Base-by-base conservation (phyloP, 106 monocot species). In the Dendrobium nobile region DNA sequence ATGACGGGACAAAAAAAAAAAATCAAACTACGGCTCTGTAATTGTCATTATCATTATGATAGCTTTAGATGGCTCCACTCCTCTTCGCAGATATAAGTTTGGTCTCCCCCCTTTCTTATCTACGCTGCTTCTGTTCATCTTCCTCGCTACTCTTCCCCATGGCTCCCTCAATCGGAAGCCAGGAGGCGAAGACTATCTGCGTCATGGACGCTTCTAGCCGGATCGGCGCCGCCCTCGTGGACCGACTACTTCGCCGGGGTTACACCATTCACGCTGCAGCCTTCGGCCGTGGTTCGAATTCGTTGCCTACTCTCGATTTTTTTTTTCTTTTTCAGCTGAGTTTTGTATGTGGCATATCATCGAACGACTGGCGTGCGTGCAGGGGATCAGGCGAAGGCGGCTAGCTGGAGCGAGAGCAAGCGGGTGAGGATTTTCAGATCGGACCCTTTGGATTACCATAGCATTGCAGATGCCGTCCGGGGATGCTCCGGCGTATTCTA, bases 401-500 rank as follows among this genome's bases (percentile, higher is more conserved):
- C 77, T 5, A 10, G 84, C 43, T 73, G 75, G 61, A 47, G 56
- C 7, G 90, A 84, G 64, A 81, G 56, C 55, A 78, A 79, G 61
- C 56, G 88, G 75, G 80, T 94, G 31, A 89, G 80, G 87, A 24
- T 87, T 41, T 98, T 98, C 78, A 75, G 70, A 28, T 73, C 84
- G 31, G 97, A 98, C 78, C 92, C 92, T 15, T 94, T 91, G 75
- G 94, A 94, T 77, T 94, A 91, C 84, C 92, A 92, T 41, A 94
- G 84, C 89, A 92, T 98, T 82, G 83, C 88, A 33, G 92, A 87
- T 68, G 97, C 97, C 41, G 33, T 94, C 58, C 86, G 67, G 42
- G 97, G 94, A 2, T 98, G 97, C 89, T 89, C 92, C 37, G 97
- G 94, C 47, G 83, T 94, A 43, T 94, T 98, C 92, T 92, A 91